phyloP scores from a whole-genome alignment of 2,329 filamentous ascomycete genomes.

The Cadophora gregata region DNA sequence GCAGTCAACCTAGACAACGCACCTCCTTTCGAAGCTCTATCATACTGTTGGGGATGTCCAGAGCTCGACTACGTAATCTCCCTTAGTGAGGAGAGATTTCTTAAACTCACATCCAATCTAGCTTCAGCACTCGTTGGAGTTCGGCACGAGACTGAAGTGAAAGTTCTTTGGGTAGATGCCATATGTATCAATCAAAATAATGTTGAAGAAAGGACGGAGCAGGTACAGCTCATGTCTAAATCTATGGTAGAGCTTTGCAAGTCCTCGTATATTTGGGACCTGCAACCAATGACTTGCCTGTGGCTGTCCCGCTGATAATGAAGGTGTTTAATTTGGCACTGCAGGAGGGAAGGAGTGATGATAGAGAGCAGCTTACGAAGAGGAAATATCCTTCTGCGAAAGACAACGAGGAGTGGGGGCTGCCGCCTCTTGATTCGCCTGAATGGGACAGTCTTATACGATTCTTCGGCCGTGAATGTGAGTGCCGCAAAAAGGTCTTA shows the following conservation, averaged over 20 bases:
- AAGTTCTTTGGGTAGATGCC: slow-evolving; percentile 36
- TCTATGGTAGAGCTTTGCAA: slow-evolving; percentile 34
- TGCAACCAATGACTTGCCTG: slow-evolving; percentile 14
- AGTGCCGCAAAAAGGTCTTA: not conserved
- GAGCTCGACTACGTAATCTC: not conserved
- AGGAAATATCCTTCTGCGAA: not conserved
- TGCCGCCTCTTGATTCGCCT: slow-evolving; percentile 5
- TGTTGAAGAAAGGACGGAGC: slow-evolving; percentile 33
- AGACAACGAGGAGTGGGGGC: not conserved
- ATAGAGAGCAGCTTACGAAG: not conserved
- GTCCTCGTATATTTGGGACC: slow-evolving; percentile 39
- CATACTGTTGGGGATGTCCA: slow-evolving; percentile 8
- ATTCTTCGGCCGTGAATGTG: not conserved
- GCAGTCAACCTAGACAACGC: not conserved
- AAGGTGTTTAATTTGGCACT: slow-evolving; percentile 19
- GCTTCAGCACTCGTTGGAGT: not conserved
- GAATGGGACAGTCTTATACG: slow-evolving; percentile 3
- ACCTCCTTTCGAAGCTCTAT: slow-evolving; percentile 8
- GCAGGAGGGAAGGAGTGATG: not conserved
- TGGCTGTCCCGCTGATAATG: slow-evolving; percentile 22
- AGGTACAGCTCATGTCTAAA: slow-evolving; percentile 38
- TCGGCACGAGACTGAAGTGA: slow-evolving; percentile 1
- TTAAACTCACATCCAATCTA: not conserved
- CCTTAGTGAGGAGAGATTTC: not conserved
- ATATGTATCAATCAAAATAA: slow-evolving; percentile 40